Conservation (phyloP, 306 rosid species). For the Acacia acuminata region DNA sequence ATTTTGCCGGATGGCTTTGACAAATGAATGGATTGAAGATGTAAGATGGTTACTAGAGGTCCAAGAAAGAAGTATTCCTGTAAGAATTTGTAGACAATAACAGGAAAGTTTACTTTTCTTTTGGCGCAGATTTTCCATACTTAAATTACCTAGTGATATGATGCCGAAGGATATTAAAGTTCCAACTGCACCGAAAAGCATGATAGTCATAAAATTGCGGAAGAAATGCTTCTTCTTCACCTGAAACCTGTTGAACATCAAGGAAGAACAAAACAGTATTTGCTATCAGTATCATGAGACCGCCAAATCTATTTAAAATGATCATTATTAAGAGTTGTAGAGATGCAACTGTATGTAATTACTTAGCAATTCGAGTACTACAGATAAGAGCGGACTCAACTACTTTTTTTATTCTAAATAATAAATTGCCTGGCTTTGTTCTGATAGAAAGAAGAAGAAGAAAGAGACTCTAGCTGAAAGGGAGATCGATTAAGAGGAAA, state of each 20-base stretch:
- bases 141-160: constrained; percentile 78
- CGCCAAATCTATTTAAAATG: not conserved
- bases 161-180: constrained; percentile 87
- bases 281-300: constrained; percentile 1
- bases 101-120: not conserved
- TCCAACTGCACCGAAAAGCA: constrained; percentile 91
- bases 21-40: not conserved
- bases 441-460: not conserved
- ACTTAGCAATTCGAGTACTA: not conserved
- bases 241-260: constrained; percentile 67
- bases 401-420: not conserved
- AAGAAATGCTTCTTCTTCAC: constrained; percentile 98
- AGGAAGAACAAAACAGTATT: constrained; percentile 22
- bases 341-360: not conserved
- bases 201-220: constrained; percentile 84
- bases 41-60: not conserved
- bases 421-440: not conserved
- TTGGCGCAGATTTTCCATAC: not conserved
- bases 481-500: not conserved
- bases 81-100: not conserved
- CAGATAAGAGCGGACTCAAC: not conserved
- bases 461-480: not conserved
- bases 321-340: not conserved
- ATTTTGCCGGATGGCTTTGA: not conserved
- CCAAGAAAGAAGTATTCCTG: not conserved